A percentile compares a stretch with the other conserved stretches of the same genome.
These are phyloP conservation scores for Halteria grandinella DNA, from an alignment of 73 alveolate species.

Conservation along the genomic window DNA sequence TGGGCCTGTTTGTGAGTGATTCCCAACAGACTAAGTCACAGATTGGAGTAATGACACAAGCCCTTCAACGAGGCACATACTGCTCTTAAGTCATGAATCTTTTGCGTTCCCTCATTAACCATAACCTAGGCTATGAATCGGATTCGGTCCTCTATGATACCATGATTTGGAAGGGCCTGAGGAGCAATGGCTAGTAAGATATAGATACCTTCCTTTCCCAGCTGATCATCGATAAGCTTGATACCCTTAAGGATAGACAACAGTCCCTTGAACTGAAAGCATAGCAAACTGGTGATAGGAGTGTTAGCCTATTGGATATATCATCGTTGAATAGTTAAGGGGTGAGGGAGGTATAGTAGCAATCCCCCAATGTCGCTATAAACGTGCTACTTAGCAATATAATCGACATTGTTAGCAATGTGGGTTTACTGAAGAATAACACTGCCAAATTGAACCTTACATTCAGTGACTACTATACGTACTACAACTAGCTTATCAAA, in stretches of 20 bases:
- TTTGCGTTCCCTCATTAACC: conserved; percentile 9
- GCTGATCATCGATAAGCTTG: neutral
- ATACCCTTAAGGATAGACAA: neutral
- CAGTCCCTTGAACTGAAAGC: neutral
- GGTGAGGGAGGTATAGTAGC: neutral
- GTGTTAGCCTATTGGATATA: neutral
- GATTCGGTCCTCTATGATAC: neutral
- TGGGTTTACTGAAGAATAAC: neutral
- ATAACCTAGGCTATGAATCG: conserved; percentile 16
- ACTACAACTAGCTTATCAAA: neutral
- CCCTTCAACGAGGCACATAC: neutral
- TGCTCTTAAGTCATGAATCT: neutral
- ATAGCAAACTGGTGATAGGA: neutral
- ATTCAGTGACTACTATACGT: conserved; percentile 8
- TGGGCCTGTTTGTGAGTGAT: conserved; percentile 12
- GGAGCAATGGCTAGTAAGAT: neutral
- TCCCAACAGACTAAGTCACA: neutral
- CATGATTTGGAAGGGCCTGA: conserved; percentile 2
- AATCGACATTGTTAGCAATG: neutral
- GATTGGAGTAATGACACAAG: neutral
- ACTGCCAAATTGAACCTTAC: neutral
- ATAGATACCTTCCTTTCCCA: neutral
- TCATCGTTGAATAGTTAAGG: conserved; percentile 1
- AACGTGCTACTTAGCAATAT: conserved; percentile 7
- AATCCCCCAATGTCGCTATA: conserved; percentile 15